Evolutionary conservation across 257 asterid species (phyloP).

Genomic region (Solanum medicagineum): DNA sequence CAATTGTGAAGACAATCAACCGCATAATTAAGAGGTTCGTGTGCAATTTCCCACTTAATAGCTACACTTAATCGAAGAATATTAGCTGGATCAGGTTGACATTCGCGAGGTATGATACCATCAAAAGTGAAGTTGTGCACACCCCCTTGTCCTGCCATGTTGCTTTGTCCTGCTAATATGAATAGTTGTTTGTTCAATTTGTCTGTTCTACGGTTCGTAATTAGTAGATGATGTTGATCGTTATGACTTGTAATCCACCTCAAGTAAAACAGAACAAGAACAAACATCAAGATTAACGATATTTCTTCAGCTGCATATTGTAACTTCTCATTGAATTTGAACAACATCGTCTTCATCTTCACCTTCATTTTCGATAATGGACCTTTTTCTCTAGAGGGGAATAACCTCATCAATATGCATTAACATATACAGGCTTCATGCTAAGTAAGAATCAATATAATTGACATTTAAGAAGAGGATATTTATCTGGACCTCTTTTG

Average conservation of each 20-base stretch:
- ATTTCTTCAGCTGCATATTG: not conserved
- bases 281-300: not conserved
- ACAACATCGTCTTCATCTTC: not conserved
- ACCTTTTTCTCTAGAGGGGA: not conserved
- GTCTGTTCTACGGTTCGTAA: not conserved
- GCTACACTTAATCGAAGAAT: constrained; percentile 4
- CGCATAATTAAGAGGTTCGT: constrained; percentile 17
- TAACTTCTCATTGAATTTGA: not conserved
- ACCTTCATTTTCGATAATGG: not conserved
- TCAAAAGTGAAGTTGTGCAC: not conserved
- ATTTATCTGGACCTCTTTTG: not conserved
- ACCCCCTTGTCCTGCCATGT: constrained; percentile 21
- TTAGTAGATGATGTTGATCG: not conserved
- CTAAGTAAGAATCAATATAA: not conserved
- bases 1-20: constrained; percentile 3
- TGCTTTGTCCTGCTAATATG: constrained; percentile 22
- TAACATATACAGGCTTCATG: not conserved
- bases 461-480: not conserved
- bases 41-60: constrained; percentile 4
- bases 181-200: constrained; percentile 3
- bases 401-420: not conserved
- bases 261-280: not conserved
- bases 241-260: not conserved
- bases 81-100: not conserved
- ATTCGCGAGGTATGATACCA: not conserved